phyloP scores from a whole-genome alignment of 208 protist species.

The Trypanosoma melophagium region DNA sequence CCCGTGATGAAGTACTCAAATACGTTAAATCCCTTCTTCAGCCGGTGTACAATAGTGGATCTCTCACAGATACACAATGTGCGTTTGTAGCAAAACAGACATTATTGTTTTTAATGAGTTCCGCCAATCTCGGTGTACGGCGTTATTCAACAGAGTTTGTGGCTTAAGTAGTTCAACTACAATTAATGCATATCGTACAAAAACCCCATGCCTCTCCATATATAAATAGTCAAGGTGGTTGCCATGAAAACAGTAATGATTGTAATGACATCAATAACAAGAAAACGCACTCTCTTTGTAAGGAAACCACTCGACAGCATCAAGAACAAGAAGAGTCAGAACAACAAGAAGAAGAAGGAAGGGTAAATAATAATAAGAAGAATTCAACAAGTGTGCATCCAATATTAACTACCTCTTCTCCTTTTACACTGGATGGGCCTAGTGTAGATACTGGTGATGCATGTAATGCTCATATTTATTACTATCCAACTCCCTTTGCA shows the following conservation, averaged over 20 bases:
- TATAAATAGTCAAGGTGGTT: no score
- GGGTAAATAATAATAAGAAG: no score
- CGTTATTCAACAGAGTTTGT: constrained; percentile 11
- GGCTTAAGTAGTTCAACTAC: constrained; percentile 3
- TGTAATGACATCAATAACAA: no score
- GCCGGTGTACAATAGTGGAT: neutral
- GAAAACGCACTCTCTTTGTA: no score
- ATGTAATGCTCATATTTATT: neutral
- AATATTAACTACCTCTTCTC: no score
- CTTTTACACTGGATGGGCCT: no score
- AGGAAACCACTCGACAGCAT: no score
- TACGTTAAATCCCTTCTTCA: constrained; percentile 15
- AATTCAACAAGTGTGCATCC: no score
- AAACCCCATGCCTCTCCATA: neutral
- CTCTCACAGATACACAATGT: neutral
- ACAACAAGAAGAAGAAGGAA: no score
- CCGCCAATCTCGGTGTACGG: neutral
- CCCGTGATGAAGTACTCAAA: constrained; percentile 4
- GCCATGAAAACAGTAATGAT: no score
- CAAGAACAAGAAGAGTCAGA: no score
- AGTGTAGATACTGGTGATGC: neutral
- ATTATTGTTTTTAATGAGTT: constrained; percentile 13
- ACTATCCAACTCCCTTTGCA: neutral
- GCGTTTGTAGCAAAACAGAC: constrained; percentile 12
- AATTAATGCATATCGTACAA: constrained; percentile 2